phyloP scores from a whole-genome alignment of 2,329 filamentous ascomycete species.

The Colletotrichum sp. region DNA sequence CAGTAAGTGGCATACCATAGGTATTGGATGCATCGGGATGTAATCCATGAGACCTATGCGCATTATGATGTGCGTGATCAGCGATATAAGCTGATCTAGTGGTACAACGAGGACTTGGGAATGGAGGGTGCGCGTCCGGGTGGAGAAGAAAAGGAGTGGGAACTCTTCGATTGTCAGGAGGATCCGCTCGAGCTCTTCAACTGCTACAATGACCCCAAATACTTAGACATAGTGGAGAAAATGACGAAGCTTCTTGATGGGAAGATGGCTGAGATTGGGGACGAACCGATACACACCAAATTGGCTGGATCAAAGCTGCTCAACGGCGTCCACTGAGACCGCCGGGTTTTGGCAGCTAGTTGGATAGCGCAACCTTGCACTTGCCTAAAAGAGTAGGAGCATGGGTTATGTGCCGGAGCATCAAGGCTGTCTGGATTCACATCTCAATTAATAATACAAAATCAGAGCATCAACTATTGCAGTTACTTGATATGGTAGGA shows the following conservation, averaged over 20 bases:
- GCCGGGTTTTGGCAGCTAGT: neutral
- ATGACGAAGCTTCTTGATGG: conserved; percentile 47
- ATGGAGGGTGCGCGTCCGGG: conserved; percentile 46
- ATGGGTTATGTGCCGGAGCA: neutral
- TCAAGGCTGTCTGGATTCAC: neutral
- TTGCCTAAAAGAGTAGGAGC: conserved; percentile 2
- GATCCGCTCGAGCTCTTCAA: conserved; percentile 55
- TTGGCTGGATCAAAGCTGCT: neutral
- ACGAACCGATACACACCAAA: conserved; percentile 39
- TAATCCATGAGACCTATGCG: conserved; percentile 52
- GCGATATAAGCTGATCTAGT: conserved; percentile 60
- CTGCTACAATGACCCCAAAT: conserved; percentile 40
- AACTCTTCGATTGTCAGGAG: conserved; percentile 55
- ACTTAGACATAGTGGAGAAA: conserved; percentile 35
- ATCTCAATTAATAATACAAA: neutral
- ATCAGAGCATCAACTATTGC: neutral
- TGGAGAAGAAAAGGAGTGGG: conserved; percentile 52
- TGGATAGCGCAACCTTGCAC: neutral
- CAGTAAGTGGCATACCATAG: conserved; percentile 57
- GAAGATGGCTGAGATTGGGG: conserved; percentile 58
- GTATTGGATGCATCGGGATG: conserved; percentile 60
- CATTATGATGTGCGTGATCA: conserved; percentile 57
- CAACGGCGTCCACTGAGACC: neutral
- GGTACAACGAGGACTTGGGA: conserved; percentile 57
- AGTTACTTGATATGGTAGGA: neutral